phyloP scores from a whole-genome alignment of 139 green algal species.

The Micractinium conductrix region DNA sequence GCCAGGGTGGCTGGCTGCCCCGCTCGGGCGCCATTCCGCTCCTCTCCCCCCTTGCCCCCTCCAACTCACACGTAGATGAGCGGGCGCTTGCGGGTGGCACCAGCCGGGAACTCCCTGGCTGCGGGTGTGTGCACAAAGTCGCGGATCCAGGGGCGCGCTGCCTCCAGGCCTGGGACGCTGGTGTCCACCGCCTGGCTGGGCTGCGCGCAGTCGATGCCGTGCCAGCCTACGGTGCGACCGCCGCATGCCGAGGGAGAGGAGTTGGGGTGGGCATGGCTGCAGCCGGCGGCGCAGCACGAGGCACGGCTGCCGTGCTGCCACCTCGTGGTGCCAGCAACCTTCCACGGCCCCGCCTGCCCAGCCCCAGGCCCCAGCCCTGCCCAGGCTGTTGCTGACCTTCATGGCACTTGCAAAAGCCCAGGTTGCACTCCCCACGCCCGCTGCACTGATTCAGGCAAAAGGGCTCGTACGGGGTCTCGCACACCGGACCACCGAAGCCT shows the following conservation, averaged over 20 bases:
- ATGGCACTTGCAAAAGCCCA: conserved; percentile 60
- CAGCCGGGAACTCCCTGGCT: not conserved
- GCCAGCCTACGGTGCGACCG: conserved; percentile 29
- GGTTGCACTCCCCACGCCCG: conserved; percentile 58
- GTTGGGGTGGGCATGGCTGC: not conserved
- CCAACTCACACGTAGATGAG: conserved; percentile 29
- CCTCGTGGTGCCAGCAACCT: not conserved
- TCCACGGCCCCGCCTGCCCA: no score
- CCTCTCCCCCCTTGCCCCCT: no score
- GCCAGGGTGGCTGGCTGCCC: no score
- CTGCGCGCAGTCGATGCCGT: conserved; percentile 59
- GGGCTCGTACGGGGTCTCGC: not conserved
- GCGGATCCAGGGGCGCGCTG: not conserved
- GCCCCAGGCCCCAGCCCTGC: not conserved
- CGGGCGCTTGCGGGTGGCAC: conserved; percentile 12
- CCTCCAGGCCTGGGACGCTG: not conserved
- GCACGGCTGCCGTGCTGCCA: not conserved
- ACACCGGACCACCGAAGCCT: conserved; percentile 3
- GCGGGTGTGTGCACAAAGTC: conserved; percentile 14
- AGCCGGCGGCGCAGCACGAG: not conserved
- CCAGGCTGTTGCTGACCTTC: not conserved
- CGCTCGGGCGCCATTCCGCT: no score
- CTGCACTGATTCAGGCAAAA: conserved; percentile 64
- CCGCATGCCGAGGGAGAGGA: not conserved
- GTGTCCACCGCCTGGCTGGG: conserved; percentile 14